Evolutionary conservation across 2,329 filamentous ascomycete species (phyloP), one percentile per base, ranked within the genome.

Genomic region (Pyrenochaeta sp.): DNA sequence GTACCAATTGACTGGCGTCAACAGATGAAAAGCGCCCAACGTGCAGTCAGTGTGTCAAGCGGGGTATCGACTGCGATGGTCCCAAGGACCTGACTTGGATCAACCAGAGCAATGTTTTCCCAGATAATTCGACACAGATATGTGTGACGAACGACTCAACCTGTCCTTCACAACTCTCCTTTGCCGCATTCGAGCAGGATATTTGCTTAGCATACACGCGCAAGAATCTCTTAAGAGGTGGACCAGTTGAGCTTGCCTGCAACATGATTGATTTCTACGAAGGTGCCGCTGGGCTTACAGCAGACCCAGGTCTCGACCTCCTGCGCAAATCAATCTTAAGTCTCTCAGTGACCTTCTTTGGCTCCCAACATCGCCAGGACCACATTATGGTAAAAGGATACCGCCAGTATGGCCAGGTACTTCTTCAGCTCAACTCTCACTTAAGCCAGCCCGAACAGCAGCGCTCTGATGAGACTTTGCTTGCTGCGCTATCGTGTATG

Each of bases 201-300:
- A 58, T 66, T 15, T 66, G 52, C 28, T 32, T 67, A 9, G 47
- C 58, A 7, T 67, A 58, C 31, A 60, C 62, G 4, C 61, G 60
- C 19, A 62, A 61, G 35, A 55, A 52, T 11, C 35, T 67, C 8
- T 35, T 67, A 18, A 44, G 51, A 46, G 61, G 60, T 4, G 61
- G 61, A 6, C 48, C 55, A 3, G 49, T 66, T 10, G 63, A 63
- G 17, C 19, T 63, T 13, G 63, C 61, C 7, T 65, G 48, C 35
- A 48, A 65, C 14, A 58, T 59, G 47, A 51, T 61, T 24, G 39
- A 57, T 17, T 34, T 13, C 2, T 19, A 45, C 3, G 23, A 26
- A 3, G 41, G 35, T 9, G 27, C 44, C 0, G 7, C 24, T n/a
- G 28, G 19, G 7, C 2, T 37, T 21, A n/a, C 14, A 10, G 6